phyloP scores from a whole-genome alignment of 2,329 filamentous ascomycete species.

The Colletotrichum brevisporum region DNA sequence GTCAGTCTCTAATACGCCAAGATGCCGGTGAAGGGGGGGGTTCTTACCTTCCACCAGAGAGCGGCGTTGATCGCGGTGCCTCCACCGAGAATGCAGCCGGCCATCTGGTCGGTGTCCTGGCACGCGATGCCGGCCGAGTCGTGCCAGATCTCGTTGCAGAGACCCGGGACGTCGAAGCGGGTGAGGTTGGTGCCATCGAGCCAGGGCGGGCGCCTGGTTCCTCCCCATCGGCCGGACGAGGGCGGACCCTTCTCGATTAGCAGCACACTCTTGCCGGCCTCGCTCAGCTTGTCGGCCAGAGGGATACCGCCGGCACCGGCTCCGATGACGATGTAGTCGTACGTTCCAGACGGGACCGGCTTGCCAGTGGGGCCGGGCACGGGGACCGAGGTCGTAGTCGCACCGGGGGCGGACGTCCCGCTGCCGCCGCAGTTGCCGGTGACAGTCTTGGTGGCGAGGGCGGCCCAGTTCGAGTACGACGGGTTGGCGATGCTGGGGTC shows the following conservation, averaged over 20 bases:
- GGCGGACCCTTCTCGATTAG: conserved; percentile 73
- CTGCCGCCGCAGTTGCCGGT: conserved; percentile 51
- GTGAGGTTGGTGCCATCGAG: conserved; percentile 73
- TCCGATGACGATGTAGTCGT: conserved; percentile 76
- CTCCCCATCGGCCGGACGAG: conserved; percentile 76
- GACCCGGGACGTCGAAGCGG: conserved; percentile 79
- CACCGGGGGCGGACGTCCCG: conserved; percentile 44
- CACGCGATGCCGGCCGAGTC: conserved; percentile 76
- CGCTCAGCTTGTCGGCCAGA: conserved; percentile 74
- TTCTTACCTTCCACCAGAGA: conserved; percentile 73
- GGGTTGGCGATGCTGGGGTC: conserved; percentile 54
- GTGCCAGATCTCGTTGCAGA: conserved; percentile 79
- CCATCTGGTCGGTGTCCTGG: conserved; percentile 80
- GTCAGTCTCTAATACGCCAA: too few species aligned
- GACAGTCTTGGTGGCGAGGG: conserved; percentile 58
- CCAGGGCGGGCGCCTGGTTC: conserved; percentile 74
- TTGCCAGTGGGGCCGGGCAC: conserved; percentile 49
- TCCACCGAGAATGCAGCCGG: conserved; percentile 79
- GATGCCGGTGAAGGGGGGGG: background rate
- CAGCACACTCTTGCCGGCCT: conserved; percentile 75
- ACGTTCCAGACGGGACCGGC: conserved; percentile 54
- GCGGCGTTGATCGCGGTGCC: conserved; percentile 77
- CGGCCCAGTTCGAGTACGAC: conserved; percentile 59
- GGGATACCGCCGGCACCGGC: conserved; percentile 73
- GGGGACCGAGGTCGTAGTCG: conserved; percentile 39